phyloP scores from a whole-genome alignment of 2,329 filamentous ascomycete species.

The Massarina eburnea region DNA sequence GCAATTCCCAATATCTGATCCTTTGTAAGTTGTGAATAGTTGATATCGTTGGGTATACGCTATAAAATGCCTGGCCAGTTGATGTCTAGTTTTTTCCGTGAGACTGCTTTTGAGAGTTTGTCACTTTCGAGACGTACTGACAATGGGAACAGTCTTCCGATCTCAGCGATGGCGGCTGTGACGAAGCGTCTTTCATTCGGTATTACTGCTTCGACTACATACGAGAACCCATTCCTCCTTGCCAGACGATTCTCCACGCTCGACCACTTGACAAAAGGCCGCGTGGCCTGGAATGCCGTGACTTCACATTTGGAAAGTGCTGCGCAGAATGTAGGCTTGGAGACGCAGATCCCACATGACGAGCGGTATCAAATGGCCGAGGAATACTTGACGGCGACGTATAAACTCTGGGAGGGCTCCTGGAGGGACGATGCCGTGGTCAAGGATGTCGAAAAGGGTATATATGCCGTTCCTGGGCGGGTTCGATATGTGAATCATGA shows the following conservation, averaged over 20 bases:
- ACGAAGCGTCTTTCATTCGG: conserved; percentile 66
- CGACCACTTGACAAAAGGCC: conserved; percentile 65
- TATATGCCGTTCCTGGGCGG: conserved; percentile 58
- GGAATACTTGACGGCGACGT: conserved; percentile 68
- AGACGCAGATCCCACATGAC: conserved; percentile 62
- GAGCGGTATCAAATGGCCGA: conserved; percentile 68
- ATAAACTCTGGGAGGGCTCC: conserved; percentile 67
- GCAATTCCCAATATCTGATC: conserved; percentile 70
- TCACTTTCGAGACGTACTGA: no score
- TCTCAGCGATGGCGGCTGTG: conserved; percentile 66
- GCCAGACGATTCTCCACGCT: conserved; percentile 64
- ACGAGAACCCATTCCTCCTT: conserved; percentile 68
- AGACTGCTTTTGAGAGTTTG: no score
- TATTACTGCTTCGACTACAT: conserved; percentile 66
- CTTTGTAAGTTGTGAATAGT: conserved; percentile 59
- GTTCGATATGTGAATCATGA: conserved; percentile 66
- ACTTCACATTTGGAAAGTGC: conserved; percentile 68
- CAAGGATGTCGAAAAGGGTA: conserved; percentile 53
- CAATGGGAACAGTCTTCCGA: no score
- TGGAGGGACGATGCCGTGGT: conserved; percentile 67
- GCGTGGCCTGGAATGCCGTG: conserved; percentile 54
- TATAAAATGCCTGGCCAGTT: no score
- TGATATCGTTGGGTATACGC: no score
- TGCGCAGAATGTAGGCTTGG: conserved; percentile 61
- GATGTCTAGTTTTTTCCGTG: no score